These are phyloP conservation scores for Flagelloscypha sp. DNA, from an alignment of 768 basidiomycete genomes.

Conservation along the genomic window DNA sequence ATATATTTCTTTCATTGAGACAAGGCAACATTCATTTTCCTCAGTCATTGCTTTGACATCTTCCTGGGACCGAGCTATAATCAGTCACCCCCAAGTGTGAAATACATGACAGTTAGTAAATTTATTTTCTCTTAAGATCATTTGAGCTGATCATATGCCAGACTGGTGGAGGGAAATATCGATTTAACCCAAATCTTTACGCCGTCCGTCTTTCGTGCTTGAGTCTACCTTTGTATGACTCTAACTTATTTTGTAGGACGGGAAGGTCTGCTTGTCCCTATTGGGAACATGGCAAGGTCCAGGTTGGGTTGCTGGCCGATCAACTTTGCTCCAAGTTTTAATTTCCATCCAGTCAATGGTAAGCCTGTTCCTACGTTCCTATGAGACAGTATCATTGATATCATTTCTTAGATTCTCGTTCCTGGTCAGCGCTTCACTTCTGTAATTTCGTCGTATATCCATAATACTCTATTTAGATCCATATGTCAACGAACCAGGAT, in stretches of 20 bases:
- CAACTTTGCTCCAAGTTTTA: slow-evolving; percentile 84
- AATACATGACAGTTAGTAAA: slow-evolving; percentile 50
- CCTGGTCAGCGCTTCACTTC: too few species aligned
- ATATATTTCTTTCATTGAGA: slow-evolving; percentile 1
- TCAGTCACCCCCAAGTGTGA: slow-evolving; percentile 70
- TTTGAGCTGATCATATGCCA: slow-evolving; percentile 20
- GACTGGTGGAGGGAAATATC: slow-evolving; percentile 83
- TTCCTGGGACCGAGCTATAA: slow-evolving; percentile 89
- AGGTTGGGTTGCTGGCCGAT: slow-evolving; percentile 87
- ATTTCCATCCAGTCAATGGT: slow-evolving; percentile 98
- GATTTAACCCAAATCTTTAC: slow-evolving; percentile 94
- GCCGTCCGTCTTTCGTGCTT: slow-evolving; percentile 42
- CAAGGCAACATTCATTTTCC: too few species aligned
- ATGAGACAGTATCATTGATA: too few species aligned
- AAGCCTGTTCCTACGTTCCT: too few species aligned
- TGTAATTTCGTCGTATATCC: slow-evolving; percentile 82
- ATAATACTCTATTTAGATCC: slow-evolving; percentile 55
- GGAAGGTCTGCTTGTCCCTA: slow-evolving; percentile 89
- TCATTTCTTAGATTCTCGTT: too few species aligned
- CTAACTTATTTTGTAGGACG: slow-evolving; percentile 44
- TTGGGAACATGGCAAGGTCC: slow-evolving; percentile 92
- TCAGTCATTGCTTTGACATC: slow-evolving; percentile 78
- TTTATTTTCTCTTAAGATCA: neutral
- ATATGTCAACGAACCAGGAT: slow-evolving; percentile 88
- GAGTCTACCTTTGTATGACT: slow-evolving; percentile 1